Evolutionary conservation across 2,329 filamentous ascomycete species (phyloP), one percentile per base, ranked within the genome.

Genomic region (Alternaria panax): DNA sequence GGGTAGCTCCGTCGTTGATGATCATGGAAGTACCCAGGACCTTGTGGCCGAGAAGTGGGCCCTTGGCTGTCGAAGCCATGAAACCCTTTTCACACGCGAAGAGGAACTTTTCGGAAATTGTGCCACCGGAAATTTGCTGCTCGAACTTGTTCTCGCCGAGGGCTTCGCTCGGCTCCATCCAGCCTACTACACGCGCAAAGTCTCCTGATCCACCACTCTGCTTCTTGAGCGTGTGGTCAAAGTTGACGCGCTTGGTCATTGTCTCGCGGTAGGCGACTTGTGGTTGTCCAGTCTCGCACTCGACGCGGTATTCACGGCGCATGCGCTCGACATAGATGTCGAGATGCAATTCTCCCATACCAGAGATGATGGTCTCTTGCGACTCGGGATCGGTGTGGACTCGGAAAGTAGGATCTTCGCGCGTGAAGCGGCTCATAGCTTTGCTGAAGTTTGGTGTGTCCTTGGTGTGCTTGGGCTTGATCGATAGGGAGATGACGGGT

Each of bases 301-400:
- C 95, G 54, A 97, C 93, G 76, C 91, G 92, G 86, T 99, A 99
- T 81, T 99, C 95, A 75, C 95, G 90, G 70, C 91, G 90, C 83
- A 99, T 93, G 69, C 95, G 93, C 83, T 99, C 95, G 51, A 99
- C 89, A 79, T 99, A 99, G 74, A 99, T 96, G 74, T 97, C 93
- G 27, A 99, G 85, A 80, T 99, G 95, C 68, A 99, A 81, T 80
- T 99, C 95, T 69, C 95, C 95, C 95, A 99, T 99, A 60, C 95
- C 95, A 41, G 92, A 96, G 75, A 99, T 98, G 75, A 99, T 96
- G 47, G 94, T 98, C 83, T 99, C 92, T 75, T 96, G 91, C 65
- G 90, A 94, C 82, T 99, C 95, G 16, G 87, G 81, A 75, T 99
- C 95, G 71, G 97, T 93, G 71, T 92, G 90, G 36, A 99, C 92